These are phyloP conservation scores for Monosporascus sp. DNA, from an alignment of 2,329 filamentous ascomycete species.

Conservation along the genomic window DNA sequence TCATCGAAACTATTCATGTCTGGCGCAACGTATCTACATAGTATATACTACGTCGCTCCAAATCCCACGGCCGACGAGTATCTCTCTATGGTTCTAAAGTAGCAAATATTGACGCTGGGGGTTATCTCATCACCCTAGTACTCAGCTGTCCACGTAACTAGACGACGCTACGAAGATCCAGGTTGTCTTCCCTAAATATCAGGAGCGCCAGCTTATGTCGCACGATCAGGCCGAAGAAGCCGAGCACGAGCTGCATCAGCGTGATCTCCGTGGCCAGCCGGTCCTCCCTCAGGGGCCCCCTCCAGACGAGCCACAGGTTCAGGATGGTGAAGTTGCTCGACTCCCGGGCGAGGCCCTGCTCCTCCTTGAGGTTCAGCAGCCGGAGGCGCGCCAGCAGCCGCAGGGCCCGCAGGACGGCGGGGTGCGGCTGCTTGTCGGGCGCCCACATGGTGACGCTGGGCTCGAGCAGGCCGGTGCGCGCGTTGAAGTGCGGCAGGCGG, in stretches of 20 bases:
- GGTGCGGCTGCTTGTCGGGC: slow-evolving; percentile 61
- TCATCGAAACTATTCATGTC: too few species aligned
- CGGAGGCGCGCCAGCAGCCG: slow-evolving; percentile 64
- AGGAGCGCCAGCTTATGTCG: slow-evolving; percentile 81
- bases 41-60: too few species aligned
- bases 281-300: slow-evolving; percentile 86
- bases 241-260: slow-evolving; percentile 69
- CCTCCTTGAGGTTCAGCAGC: slow-evolving; percentile 63
- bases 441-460: slow-evolving; percentile 77
- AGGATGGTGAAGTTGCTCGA: slow-evolving; percentile 89
- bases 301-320: slow-evolving; percentile 95
- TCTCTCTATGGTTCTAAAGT: background rate
- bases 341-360: slow-evolving; percentile 68
- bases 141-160: slow-evolving; percentile 6
- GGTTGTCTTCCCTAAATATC: slow-evolving; percentile 88
- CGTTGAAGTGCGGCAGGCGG: slow-evolving; percentile 83
- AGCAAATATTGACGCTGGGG: background rate
- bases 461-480: slow-evolving; percentile 77
- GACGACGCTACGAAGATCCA: slow-evolving; percentile 34
- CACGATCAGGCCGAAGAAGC: slow-evolving; percentile 78
- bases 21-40: too few species aligned
- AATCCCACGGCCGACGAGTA: background rate
- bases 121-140: too few species aligned
- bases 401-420: slow-evolving; percentile 57
- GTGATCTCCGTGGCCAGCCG: slow-evolving; percentile 75